phyloP scores from a whole-genome alignment of 805 yeast genomes.

The Candida maris region DNA sequence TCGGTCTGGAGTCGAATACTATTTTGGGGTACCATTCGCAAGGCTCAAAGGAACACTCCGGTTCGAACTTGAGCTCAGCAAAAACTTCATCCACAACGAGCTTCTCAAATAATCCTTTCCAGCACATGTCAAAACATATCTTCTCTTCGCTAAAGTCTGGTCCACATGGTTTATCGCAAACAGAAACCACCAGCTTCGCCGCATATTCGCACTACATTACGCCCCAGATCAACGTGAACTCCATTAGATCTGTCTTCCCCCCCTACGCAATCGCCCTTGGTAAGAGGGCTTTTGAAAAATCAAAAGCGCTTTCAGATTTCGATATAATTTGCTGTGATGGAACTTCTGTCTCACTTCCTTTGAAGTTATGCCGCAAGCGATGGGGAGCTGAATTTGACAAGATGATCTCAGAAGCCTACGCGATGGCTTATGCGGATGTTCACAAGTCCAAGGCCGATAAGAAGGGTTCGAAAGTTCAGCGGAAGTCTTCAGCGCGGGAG shows the following conservation, averaged over 20 bases:
- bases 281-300: slow-evolving; percentile 67
- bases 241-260: slow-evolving; percentile 67
- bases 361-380: slow-evolving; percentile 58
- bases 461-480: no score
- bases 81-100: neutral
- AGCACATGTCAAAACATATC: slow-evolving; percentile 2
- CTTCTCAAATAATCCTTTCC: neutral
- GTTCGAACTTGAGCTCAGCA: neutral
- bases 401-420: slow-evolving; percentile 60
- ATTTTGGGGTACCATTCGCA: neutral
- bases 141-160: slow-evolving; percentile 3
- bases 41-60: neutral
- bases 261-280: slow-evolving; percentile 77
- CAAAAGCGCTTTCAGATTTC: slow-evolving; percentile 62
- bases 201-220: slow-evolving; percentile 75
- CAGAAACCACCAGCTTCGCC: slow-evolving; percentile 42
- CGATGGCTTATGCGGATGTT: slow-evolving; percentile 44
- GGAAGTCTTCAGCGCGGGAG: no score
- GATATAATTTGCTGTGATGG: slow-evolving; percentile 72
- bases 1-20: slow-evolving; percentile 20
- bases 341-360: slow-evolving; percentile 59
- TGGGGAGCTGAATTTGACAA: slow-evolving; percentile 75
- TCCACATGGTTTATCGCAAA: slow-evolving; percentile 2
- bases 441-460: slow-evolving; percentile 7
- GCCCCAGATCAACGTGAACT: slow-evolving; percentile 63